Base-by-base conservation (phyloP, 139 green algal species). In the Chlamydomonas sp. region DNA sequence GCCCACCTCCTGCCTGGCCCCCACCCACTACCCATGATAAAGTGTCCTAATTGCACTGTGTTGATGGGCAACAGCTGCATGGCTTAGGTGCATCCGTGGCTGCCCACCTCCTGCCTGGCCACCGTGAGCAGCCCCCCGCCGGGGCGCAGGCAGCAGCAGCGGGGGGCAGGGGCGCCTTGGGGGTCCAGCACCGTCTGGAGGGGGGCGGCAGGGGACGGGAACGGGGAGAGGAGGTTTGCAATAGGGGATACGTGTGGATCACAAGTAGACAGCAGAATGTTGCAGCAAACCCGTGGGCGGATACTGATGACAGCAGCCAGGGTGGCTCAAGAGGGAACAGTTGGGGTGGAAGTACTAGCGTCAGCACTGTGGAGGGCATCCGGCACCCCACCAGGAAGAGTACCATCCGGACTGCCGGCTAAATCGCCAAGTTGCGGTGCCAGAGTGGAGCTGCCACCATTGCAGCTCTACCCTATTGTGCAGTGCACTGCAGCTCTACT, bases 131-230 rank as follows among this genome's bases (percentile, higher is more conserved):
- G 79, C 57, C 57, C 49, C 17, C 72, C 84, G 75, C 72, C 83
- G 71, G 71, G 71, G 58, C 87, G 79, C 79, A 89, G 74, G 85
- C 79, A 59, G 77, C 71, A 91, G 79, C 86, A 92, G 61, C 84
- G 82, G 5, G 88, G 66, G 0, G 61, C 57, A 1, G 18, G 0
- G 5, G 77, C 90, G 14, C 93, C 93, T 31, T 91, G 87, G 31
- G 93, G 92, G 59, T 97, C 93, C 80, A 96, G 74, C 17, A 96
- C 63, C 0, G 86, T 85, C 87, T 94, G 90, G 57, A 79, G 57
- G 78, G 12, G 62, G 67, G 49, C 18, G n/a, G 18, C 2, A 15
- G 84, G 15, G 61, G 62, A 4, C 1, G 73, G 15, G 62, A 18
- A 0, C 7, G 9, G 17, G 20, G 57, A 75, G 57, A 0, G 60